Percentiles rank a stretch among this genome's conserved stretches.
These are phyloP conservation scores for Cyclanthera cordifolia DNA, from an alignment of 306 rosid genomes.

Conservation along the genomic window DNA sequence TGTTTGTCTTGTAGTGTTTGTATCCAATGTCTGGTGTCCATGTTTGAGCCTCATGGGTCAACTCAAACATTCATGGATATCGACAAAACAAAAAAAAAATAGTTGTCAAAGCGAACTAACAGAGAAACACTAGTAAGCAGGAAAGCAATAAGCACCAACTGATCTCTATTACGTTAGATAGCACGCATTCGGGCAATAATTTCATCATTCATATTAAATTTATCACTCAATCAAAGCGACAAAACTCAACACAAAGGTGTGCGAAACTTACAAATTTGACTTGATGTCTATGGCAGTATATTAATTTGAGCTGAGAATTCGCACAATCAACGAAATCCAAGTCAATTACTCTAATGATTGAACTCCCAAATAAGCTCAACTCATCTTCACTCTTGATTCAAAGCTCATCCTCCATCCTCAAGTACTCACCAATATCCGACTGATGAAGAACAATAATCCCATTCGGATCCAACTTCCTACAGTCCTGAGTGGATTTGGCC, in stretches of 20 bases:
- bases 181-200: background rate
- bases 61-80: too few species aligned
- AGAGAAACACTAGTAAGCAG: too few species aligned
- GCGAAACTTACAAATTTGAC: background rate
- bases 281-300: background rate
- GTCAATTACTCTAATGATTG: background rate
- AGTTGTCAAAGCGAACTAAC: background rate
- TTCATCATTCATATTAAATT: background rate
- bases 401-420: constrained; percentile 92
- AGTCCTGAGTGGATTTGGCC: constrained; percentile 81
- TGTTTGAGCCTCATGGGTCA: too few species aligned
- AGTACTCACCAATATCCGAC: constrained; percentile 78
- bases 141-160: too few species aligned
- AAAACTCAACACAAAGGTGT: background rate
- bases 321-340: background rate
- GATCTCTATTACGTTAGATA: constrained; percentile 2
- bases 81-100: background rate
- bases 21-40: too few species aligned
- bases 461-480: constrained; percentile 87
- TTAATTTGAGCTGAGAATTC: background rate
- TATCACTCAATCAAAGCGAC: background rate
- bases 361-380: background rate
- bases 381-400: constrained; percentile 18
- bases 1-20: too few species aligned
- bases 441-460: constrained; percentile 84